Percentiles rank a stretch among this genome's conserved stretches.
Evolutionary conservation across 495 filamentous ascomycete species (phyloP).

Genomic region (Trichoderma reesei): DNA sequence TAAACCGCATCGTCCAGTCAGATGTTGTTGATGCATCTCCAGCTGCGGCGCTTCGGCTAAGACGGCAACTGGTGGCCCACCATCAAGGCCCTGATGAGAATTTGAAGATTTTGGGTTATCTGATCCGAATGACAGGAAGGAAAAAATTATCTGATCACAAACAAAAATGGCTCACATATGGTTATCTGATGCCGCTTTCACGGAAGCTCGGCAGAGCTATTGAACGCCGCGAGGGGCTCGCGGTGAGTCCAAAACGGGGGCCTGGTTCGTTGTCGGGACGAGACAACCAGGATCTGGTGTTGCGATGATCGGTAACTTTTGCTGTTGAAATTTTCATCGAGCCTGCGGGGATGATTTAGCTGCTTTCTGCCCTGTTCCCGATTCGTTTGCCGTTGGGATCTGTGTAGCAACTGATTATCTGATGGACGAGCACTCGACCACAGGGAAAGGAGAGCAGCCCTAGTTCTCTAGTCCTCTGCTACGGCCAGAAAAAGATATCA

Average conservation of each 20-base stretch:
- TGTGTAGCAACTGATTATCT: not conserved
- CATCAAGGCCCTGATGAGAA: not conserved
- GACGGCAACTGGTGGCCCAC: not conserved
- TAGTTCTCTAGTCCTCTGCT: not conserved
- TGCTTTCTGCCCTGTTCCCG: not conserved
- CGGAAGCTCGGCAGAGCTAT: slow-evolving; percentile 2
- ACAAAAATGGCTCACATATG: not conserved
- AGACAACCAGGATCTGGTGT: not conserved
- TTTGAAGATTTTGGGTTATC: not conserved
- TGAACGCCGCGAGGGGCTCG: not conserved
- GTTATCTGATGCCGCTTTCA: not conserved
- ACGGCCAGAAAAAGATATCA: not conserved
- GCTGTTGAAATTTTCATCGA: slow-evolving; percentile 1
- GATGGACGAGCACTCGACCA: not conserved
- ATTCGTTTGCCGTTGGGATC: not conserved
- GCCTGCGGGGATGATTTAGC: not conserved
- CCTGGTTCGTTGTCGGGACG: not conserved
- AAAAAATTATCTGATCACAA: slow-evolving; percentile 1
- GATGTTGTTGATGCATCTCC: not conserved
- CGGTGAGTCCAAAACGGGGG: not conserved
- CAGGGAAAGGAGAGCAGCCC: not conserved
- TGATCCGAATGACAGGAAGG: not conserved
- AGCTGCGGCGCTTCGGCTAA: slow-evolving; percentile 1
- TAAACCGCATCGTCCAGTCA: slow-evolving; percentile 2
- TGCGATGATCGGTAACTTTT: not conserved